Base-by-base conservation (phyloP, 2,329 filamentous ascomycete genomes). In the Verticillium klebahnii region DNA sequence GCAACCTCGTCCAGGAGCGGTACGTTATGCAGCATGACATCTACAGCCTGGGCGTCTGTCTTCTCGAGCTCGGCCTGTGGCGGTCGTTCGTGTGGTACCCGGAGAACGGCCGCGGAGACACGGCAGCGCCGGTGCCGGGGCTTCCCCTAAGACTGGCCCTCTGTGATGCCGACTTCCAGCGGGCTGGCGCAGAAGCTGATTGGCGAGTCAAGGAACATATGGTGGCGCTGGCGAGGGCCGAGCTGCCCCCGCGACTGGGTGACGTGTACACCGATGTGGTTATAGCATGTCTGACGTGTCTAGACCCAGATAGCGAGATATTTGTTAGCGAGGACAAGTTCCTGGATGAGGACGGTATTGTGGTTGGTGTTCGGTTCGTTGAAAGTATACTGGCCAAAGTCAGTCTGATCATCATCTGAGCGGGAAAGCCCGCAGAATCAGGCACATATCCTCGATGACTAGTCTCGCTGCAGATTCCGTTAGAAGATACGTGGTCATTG, bases 1-100 rank as follows among this genome's bases (percentile, higher is more conserved):
- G 82, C 0, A 25, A 72, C 0, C 63, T 65, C 2, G 71, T 74
- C 0, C 68, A 74, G 31, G 73, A 78, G 1, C 60, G 65, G 0
- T 85, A 82, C 63, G 69, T 64, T 2, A 84, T 85, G 78, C 77
- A 82, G 59, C 82, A 86, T 66, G 82, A 85, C 62, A 80, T 86
- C 12, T 85, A 85, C 68, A 83, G 81, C 60, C 73, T 85, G 0
- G 82, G 83, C 0, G 80, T 85, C 0, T 82, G 78, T 58, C 72
- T 86, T 0, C 69, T 86, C 0, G 82, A 85, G 67, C 76, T 85
- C 31, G 82, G 81, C 0, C 63, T 85, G 0, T 83, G 80, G 80
- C 60, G 71, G 1, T 75, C 72, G 0, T 70, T 75, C 34, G 66
- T 75, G 12, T 52, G 45, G 45, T 52, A 52, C 2, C 45, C 45